Evolutionary conservation across 345 rosid genomes (phyloP), one percentile per base, ranked within the genome.

Genomic region (Streptanthus diversifolius): DNA sequence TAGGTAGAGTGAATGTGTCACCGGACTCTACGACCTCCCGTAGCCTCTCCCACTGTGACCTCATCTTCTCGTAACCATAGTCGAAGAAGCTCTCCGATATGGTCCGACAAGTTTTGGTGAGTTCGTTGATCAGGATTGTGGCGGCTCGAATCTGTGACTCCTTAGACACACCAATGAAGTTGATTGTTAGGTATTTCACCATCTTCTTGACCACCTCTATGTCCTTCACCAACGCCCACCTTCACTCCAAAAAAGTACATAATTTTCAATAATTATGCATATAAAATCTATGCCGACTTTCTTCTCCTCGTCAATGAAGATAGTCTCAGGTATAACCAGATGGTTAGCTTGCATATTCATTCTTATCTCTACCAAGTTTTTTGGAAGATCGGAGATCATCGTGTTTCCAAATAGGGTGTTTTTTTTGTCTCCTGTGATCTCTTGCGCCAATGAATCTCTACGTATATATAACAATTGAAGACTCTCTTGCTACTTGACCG

Each of bases 121-220:
- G 15, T 10, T 66, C 82, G 29, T 76, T 85, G 5, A 93, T n/a
- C n/a, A n/a, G 77, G 66, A 93, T 83, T 76, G 64, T 85, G 0
- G 92, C 86, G 32, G 98, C 87, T 48, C 97, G 91, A 40, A 83
- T 77, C 57, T 93, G 97, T 54, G 97, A 82, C 33, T 93, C 97
- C 68, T 80, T 93, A 0, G 92, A 87, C 8, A 91, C 97, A 8
- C 96, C 96, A 7, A 91, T 85, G 48, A 89, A 77, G 65, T 67
- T 77, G 7, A 89, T 19, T 74, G 80, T 80, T 39, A 91, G 72
- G 72, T 72, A 93, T 39, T 83, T 74, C 1, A 77, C 73, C 91
- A 88, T 93, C 85, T 68, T 89, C 57, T 33, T 77, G 0, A 91
- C 98, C 43, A 88, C 85, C 66, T 80, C 83, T 29, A 63, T 51